Conservation (phyloP, 768 basidiomycete species). For the Hirschioporus abietinus region DNA sequence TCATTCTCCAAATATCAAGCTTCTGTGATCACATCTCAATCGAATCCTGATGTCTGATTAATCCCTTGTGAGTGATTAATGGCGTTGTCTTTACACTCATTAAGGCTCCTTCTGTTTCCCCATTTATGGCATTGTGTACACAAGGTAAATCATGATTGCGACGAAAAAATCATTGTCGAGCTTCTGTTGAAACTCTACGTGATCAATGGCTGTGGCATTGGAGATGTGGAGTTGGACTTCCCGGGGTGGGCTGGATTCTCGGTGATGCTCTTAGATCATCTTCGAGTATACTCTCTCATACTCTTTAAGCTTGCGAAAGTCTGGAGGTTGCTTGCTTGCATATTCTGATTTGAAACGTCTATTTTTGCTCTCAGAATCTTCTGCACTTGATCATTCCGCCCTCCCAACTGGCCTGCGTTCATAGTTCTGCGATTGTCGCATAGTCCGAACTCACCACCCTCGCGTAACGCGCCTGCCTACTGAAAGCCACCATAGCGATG, state of each 20-base stretch:
- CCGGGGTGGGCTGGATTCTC: too few species aligned
- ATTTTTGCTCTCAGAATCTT: neutral
- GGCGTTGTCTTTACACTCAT: neutral
- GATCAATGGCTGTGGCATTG: too few species aligned
- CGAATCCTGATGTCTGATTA: neutral
- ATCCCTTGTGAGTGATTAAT: too few species aligned
- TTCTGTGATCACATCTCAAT: too few species aligned
- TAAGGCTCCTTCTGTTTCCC: neutral
- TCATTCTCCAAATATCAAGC: too few species aligned
- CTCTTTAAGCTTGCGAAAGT: too few species aligned
- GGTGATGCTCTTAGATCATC: too few species aligned
- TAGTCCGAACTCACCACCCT: neutral
- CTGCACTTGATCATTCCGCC: neutral
- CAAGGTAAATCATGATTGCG: neutral
- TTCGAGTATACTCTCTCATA: too few species aligned
- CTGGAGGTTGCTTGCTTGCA: too few species aligned
- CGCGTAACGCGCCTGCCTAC: neutral
- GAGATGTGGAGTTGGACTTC: too few species aligned
- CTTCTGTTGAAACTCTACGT: too few species aligned
- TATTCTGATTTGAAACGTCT: too few species aligned
- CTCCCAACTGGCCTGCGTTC: neutral
- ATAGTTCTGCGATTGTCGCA: neutral
- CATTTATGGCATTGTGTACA: neutral
- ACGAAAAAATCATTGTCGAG: neutral
- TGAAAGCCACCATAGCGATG: neutral